Evolutionary conservation across 805 yeast species (phyloP).

Genomic region (Wickerhamomyces sydowiorum): DNA sequence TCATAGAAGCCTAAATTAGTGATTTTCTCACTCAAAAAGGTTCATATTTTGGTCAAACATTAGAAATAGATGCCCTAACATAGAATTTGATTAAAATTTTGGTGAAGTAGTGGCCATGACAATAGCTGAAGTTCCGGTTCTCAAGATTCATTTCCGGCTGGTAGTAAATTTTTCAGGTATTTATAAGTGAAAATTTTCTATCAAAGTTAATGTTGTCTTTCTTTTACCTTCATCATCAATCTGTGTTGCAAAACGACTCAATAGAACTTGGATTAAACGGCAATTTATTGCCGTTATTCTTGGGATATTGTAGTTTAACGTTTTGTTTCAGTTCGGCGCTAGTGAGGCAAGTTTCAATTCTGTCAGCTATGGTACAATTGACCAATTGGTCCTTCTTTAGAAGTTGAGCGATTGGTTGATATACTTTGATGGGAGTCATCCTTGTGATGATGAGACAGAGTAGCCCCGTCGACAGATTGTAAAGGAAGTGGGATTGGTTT

Average conservation of each 20-base stretch:
- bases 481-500: conserved; percentile 59
- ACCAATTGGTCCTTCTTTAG: conserved; percentile 23
- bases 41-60: too few species aligned
- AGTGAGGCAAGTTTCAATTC: conserved; percentile 27
- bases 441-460: conserved; percentile 56
- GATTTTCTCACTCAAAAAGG: too few species aligned
- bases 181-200: not conserved
- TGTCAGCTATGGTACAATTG: conserved; percentile 21
- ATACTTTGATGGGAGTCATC: conserved; percentile 48
- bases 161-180: too few species aligned
- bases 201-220: conserved; percentile 1
- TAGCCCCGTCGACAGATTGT: conserved; percentile 98
- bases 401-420: conserved; percentile 43
- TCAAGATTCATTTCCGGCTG: too few species aligned
- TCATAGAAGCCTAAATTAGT: too few species aligned
- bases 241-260: conserved; percentile 50
- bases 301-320: conserved; percentile 17
- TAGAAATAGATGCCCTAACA: not conserved
- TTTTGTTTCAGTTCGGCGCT: conserved; percentile 62
- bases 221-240: conserved; percentile 27
- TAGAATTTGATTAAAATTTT: not conserved
- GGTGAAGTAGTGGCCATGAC: not conserved
- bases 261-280: conserved; percentile 21
- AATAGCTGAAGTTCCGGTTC: too few species aligned
- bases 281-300: conserved; percentile 11